These are phyloP conservation scores for Penicillium hordei DNA, from an alignment of 2,329 filamentous ascomycete species.

Conservation along the genomic window DNA sequence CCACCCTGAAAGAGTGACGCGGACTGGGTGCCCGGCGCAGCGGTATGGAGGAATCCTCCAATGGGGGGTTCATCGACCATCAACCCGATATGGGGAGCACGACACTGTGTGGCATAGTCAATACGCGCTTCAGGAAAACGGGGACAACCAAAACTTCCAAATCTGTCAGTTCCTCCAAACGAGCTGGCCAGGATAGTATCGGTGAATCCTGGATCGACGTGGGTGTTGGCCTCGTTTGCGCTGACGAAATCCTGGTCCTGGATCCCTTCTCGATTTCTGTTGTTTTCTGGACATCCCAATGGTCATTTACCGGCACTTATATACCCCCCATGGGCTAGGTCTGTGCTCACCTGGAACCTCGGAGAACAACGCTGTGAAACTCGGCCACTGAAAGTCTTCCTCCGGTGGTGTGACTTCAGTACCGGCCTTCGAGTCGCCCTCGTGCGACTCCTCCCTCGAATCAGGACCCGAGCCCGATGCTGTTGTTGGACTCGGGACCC, in stretches of 20 bases:
- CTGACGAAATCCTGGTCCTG: not conserved
- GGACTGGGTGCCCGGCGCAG: not conserved
- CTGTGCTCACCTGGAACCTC: slow-evolving; percentile 2
- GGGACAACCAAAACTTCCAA: not conserved
- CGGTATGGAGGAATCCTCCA: not conserved
- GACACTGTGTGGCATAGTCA: not conserved
- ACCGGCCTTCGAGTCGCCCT: not conserved
- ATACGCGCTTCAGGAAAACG: not conserved
- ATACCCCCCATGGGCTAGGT: not conserved
- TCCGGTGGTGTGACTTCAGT: slow-evolving; percentile 1
- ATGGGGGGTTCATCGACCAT: slow-evolving; percentile 1
- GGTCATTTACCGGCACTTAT: not conserved
- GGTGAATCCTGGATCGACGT: not conserved
- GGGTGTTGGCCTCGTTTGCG: not conserved
- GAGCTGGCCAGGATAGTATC: not conserved
- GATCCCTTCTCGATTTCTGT: not conserved
- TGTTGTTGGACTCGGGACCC: not conserved
- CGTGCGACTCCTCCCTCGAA: not conserved
- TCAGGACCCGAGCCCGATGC: not conserved
- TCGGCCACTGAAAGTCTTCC: not conserved
- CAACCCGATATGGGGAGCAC: not conserved
- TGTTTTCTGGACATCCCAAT: not conserved
- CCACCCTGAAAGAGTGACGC: not conserved
- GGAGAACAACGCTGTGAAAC: not conserved
- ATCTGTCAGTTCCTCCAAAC: not conserved